Conservation (phyloP, 2,329 filamentous ascomycete species). For the Paecilomyces sp. region DNA sequence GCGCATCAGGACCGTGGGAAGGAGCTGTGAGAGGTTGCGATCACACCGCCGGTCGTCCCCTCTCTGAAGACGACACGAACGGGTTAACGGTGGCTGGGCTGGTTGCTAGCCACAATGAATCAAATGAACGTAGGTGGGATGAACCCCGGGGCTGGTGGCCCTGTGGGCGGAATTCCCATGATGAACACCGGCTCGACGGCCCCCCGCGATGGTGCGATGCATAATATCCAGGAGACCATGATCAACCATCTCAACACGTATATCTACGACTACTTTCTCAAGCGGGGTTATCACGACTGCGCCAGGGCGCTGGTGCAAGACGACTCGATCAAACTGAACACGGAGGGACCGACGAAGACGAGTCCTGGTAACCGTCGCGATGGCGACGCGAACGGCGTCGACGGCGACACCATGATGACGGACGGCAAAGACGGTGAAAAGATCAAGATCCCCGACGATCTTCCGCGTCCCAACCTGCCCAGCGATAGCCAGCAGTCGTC, state of each 20-base stretch:
- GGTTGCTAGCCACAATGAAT: slow-evolving; percentile 40
- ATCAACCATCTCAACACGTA: slow-evolving; percentile 52
- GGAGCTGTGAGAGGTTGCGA: background rate
- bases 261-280: slow-evolving; percentile 72
- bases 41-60: slow-evolving; percentile 14
- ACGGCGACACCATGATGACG: slow-evolving; percentile 72
- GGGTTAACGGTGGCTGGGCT: slow-evolving; percentile 28
- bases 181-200: slow-evolving; percentile 45
- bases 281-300: slow-evolving; percentile 74
- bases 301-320: slow-evolving; percentile 67
- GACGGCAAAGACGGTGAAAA: slow-evolving; percentile 73
- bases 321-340: slow-evolving; percentile 53
- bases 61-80: slow-evolving; percentile 16
- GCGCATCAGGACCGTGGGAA: slow-evolving; percentile 17
- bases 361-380: slow-evolving; percentile 62
- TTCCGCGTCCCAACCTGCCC: slow-evolving; percentile 58
- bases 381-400: slow-evolving; percentile 64
- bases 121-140: slow-evolving; percentile 52
- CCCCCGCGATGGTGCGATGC: slow-evolving; percentile 35
- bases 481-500: slow-evolving; percentile 59
- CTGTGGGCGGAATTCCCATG: slow-evolving; percentile 51
- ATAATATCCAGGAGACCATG: slow-evolving; percentile 26
- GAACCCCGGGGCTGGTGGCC: slow-evolving; percentile 48
- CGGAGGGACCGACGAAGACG: slow-evolving; percentile 51
- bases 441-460: slow-evolving; percentile 67